These are phyloP conservation scores for Zasmidium citrigriseum DNA, from an alignment of 2,329 filamentous ascomycete genomes.

Conservation along the genomic window DNA sequence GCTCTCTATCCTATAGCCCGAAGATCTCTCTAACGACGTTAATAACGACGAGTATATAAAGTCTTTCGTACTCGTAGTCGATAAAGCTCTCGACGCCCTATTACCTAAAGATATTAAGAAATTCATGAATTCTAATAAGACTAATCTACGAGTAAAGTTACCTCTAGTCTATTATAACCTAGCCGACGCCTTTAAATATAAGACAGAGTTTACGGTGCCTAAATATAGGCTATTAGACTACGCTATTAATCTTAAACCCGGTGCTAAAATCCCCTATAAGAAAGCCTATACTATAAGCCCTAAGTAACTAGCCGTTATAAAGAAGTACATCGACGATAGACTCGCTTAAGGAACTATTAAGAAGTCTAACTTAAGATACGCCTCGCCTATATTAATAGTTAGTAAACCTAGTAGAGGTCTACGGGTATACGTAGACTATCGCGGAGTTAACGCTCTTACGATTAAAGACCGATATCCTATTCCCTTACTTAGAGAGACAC, in stretches of 20 bases:
- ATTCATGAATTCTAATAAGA: background rate
- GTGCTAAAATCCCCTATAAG: background rate
- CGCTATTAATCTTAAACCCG: background rate
- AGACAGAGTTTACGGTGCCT: background rate
- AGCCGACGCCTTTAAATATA: background rate
- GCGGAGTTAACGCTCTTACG: background rate
- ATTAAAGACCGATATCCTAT: slow-evolving; percentile 8
- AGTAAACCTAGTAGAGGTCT: slow-evolving; percentile 1
- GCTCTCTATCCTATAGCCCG: no score
- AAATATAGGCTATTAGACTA: background rate
- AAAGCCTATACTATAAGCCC: background rate
- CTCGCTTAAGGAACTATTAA: slow-evolving; percentile 1
- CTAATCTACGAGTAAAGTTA: background rate
- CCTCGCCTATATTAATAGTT: background rate
- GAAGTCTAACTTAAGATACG: background rate
- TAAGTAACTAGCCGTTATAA: background rate
- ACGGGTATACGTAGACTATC: background rate
- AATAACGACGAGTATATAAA: background rate
- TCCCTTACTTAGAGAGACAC: slow-evolving; percentile 1
- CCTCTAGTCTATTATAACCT: background rate
- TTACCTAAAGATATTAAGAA: background rate
- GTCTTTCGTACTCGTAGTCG: background rate
- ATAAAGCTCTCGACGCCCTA: background rate
- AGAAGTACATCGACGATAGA: slow-evolving; percentile 1
- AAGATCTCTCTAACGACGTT: no score